A percentile compares a stretch with the other conserved stretches of the same genome.
phyloP scores from a whole-genome alignment of 2,329 filamentous ascomycete species.

The Colletotrichum sp. region DNA sequence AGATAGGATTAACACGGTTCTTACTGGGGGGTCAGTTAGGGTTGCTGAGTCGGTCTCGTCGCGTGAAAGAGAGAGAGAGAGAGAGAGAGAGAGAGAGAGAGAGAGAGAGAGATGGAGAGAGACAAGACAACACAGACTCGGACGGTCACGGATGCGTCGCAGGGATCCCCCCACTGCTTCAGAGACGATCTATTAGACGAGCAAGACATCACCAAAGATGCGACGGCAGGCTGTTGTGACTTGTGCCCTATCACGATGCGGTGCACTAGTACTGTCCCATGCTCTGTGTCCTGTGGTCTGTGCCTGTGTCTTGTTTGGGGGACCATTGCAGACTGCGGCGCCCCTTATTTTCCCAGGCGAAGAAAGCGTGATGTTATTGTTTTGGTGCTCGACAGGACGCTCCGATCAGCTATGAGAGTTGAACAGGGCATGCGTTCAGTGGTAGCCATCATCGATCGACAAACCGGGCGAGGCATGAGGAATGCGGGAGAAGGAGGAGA shows the following conservation, averaged over 20 bases:
- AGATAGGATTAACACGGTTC: background rate
- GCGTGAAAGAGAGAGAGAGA: background rate
- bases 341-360: background rate
- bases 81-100: background rate
- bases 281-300: background rate
- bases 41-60: background rate
- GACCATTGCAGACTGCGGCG: background rate
- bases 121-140: background rate
- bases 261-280: background rate
- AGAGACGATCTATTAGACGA: background rate
- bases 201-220: background rate
- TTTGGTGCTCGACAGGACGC: background rate
- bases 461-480: background rate
- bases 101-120: background rate
- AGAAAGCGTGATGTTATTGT: background rate
- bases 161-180: background rate
- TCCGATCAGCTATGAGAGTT: background rate
- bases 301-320: background rate
- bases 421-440: background rate
- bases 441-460: background rate
- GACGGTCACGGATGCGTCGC: background rate
- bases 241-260: background rate
- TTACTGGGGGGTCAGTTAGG: background rate
- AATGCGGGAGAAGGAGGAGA: background rate
- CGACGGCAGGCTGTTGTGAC: background rate